These are phyloP conservation scores for Pythium rishiriense DNA, from an alignment of 352 stramenopile genomes.

Conservation along the genomic window DNA sequence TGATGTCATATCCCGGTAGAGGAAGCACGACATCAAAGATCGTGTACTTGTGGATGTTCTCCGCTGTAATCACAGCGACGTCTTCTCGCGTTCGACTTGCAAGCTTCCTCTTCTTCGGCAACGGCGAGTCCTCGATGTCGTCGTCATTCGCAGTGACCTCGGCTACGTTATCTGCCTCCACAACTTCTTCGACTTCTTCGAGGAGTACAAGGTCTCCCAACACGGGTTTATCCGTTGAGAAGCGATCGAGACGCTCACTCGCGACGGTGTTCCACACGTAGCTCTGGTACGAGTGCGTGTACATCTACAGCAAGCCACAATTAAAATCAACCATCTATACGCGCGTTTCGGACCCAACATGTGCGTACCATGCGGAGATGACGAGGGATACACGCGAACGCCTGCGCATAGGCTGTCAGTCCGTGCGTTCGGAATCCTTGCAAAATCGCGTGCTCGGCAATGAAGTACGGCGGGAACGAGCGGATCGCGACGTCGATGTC, in stretches of 20 bases:
- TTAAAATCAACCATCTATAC: too few species aligned
- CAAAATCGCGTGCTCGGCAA: conserved; percentile 74
- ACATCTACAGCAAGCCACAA: conserved; percentile 56
- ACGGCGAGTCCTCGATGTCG: conserved; percentile 1
- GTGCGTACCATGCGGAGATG: conserved; percentile 79
- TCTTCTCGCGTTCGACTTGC: neutral
- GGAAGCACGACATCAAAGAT: conserved; percentile 97
- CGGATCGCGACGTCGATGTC: conserved; percentile 58
- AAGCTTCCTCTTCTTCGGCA: conserved; percentile 12
- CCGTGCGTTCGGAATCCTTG: conserved; percentile 64
- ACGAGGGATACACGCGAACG: conserved; percentile 77
- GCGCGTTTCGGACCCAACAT: too few species aligned
- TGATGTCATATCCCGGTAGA: conserved; percentile 91
- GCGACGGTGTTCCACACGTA: conserved; percentile 95
- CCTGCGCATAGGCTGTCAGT: conserved; percentile 50
- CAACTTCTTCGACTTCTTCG: conserved; percentile 15
- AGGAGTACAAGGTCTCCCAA: conserved; percentile 92
- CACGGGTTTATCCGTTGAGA: conserved; percentile 62
- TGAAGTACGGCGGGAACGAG: conserved; percentile 75
- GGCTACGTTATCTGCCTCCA: neutral
- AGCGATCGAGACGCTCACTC: conserved; percentile 86
- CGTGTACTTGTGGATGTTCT: conserved; percentile 90
- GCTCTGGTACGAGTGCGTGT: conserved; percentile 93
- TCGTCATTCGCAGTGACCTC: conserved; percentile 1
- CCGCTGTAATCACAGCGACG: conserved; percentile 79